Percentiles rank a stretch among this genome's conserved stretches.
Evolutionary conservation across 2,329 filamentous ascomycete genomes (phyloP).

Genomic region (Fusarium veterinarium): DNA sequence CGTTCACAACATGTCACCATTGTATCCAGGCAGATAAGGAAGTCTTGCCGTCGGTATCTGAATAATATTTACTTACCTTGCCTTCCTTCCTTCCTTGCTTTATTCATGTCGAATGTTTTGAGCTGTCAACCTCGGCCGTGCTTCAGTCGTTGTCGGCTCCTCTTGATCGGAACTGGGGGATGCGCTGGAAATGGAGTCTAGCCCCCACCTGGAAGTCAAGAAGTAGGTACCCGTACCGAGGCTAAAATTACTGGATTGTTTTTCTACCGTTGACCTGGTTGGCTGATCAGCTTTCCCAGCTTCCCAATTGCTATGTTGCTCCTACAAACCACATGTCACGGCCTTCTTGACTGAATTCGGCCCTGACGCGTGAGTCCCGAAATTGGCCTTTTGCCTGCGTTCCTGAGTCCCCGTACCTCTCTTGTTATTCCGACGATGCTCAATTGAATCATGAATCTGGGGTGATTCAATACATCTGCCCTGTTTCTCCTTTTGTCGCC

Average conservation of each 20-base stretch:
- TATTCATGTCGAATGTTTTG: neutral
- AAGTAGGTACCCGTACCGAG: conserved; percentile 36
- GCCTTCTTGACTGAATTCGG: conserved; percentile 37
- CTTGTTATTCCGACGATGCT: conserved; percentile 14
- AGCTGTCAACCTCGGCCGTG: conserved; percentile 32
- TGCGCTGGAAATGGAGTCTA: conserved; percentile 23
- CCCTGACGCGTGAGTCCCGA: conserved; percentile 44
- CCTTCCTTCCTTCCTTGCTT: neutral
- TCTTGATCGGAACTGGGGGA: conserved; percentile 17
- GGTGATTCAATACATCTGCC: conserved; percentile 30
- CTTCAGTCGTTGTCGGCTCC: conserved; percentile 35
- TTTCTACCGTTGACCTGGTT: conserved; percentile 18
- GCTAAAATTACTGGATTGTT: conserved; percentile 37
- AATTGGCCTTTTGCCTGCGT: conserved; percentile 25
- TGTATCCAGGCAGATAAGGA: neutral
- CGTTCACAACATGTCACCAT: neutral
- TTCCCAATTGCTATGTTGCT: conserved; percentile 22
- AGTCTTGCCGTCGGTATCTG: neutral
- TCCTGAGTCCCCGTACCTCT: conserved; percentile 20
- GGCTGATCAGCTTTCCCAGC: conserved; percentile 28
- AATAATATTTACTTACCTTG: neutral
- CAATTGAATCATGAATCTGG: conserved; percentile 40
- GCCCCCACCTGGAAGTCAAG: conserved; percentile 29
- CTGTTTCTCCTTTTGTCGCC: conserved; percentile 18
- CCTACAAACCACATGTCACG: conserved; percentile 45